A percentile compares a stretch with the other conserved stretches of the same genome.
Conservation (phyloP, 164 flowering plant species). For the Dillenia suffruticosa region DNA sequence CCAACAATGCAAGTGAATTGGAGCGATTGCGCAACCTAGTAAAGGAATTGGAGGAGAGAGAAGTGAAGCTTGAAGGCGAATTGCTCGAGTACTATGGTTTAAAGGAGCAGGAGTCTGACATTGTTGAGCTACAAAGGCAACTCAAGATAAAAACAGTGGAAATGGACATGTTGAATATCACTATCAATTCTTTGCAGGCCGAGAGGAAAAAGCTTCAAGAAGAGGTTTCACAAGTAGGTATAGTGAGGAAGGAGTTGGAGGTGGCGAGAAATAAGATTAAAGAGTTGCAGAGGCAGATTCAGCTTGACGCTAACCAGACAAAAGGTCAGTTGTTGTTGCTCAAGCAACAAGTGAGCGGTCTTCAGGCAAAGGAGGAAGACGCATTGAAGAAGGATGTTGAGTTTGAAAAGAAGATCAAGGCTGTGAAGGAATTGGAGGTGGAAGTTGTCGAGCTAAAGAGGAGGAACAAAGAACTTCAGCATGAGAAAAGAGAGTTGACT, state of each 20-base stretch:
- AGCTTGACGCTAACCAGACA: constrained; percentile 85
- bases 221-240: constrained; percentile 45
- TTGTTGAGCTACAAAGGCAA: constrained; percentile 76
- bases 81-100: constrained; percentile 90
- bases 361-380: constrained; percentile 78
- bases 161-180: constrained; percentile 80
- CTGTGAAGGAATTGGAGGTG: constrained; percentile 73
- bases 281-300: constrained; percentile 92
- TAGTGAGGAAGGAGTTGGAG: constrained; percentile 68
- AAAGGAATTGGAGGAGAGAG: constrained; percentile 87
- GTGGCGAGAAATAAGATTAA: constrained; percentile 76
- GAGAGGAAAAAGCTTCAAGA: constrained; percentile 93
- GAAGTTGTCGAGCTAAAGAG: constrained; percentile 86
- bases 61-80: constrained; percentile 92
- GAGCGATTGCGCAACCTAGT: constrained; percentile 69
- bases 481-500: constrained; percentile 83
- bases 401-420: constrained; percentile 71
- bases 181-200: constrained; percentile 72
- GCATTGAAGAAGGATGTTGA: constrained; percentile 71
- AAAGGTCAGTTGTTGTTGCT: constrained; percentile 85
- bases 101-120: constrained; percentile 85
- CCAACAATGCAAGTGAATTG: constrained; percentile 63
- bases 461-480: constrained; percentile 86
- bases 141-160: constrained; percentile 87
- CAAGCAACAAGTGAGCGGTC: constrained; percentile 78